phyloP scores from a whole-genome alignment of 2,329 filamentous ascomycete genomes.

The Pseudogymnoascus sp. region DNA sequence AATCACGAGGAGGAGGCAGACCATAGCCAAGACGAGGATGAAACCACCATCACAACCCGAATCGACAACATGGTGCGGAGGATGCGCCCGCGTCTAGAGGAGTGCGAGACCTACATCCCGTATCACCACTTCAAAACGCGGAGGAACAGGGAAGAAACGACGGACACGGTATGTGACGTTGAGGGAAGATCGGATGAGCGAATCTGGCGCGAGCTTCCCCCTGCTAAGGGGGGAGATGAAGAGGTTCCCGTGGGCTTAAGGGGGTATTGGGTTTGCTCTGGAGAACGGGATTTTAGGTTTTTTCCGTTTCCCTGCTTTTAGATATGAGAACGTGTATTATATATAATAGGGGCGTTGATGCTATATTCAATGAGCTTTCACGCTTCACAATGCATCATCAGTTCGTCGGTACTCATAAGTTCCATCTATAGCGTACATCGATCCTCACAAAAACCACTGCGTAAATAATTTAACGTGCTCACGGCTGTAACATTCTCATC shows the following conservation, averaged over 20 bases:
- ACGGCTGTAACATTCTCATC: neutral
- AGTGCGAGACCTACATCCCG: neutral
- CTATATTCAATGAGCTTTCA: too few relatives aligned
- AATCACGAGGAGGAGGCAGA: too few relatives aligned
- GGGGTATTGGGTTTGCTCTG: neutral
- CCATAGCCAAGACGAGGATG: neutral
- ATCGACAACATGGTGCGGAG: neutral
- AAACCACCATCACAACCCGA: neutral
- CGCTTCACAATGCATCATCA: too few relatives aligned
- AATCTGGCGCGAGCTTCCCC: neutral
- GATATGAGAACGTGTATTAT: too few relatives aligned
- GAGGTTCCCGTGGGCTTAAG: neutral
- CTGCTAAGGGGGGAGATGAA: neutral
- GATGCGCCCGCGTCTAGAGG: neutral
- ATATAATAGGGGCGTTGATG: too few relatives aligned
- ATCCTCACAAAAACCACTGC: neutral
- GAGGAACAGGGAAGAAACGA: neutral
- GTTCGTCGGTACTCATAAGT: too few relatives aligned
- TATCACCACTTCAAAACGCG: neutral
- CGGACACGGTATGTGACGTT: neutral
- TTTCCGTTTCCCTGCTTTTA: too few relatives aligned
- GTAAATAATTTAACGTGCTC: neutral
- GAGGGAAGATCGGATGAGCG: neutral
- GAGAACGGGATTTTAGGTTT: neutral
- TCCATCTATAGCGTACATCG: too few relatives aligned